A percentile compares a stretch with the other conserved stretches of the same genome.
phyloP scores from a whole-genome alignment of 306 rosid species.

The Quercus wislizeni region DNA sequence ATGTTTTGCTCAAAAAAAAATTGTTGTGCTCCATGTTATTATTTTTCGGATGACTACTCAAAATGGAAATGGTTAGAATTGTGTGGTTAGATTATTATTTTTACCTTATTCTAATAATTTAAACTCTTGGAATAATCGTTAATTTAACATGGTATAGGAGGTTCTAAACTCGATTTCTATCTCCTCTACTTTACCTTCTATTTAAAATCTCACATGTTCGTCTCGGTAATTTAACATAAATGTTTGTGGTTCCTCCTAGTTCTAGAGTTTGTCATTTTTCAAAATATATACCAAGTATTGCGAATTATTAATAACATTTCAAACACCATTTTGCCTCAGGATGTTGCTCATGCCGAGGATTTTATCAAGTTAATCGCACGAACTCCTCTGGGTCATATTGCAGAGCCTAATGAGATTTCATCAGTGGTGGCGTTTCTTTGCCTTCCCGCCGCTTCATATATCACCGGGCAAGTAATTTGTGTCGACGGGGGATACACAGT shows the following conservation, averaged over 20 bases:
- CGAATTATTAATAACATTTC: neutral
- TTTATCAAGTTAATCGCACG: neutral
- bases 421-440: slow-evolving; percentile 55
- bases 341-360: no score
- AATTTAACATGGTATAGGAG: no score
- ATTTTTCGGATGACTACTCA: neutral
- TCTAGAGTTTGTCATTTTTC: no score
- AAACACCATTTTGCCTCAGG: neutral
- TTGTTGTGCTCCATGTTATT: neutral
- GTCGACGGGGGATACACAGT: slow-evolving; percentile 59
- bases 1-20: no score
- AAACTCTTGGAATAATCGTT: fast-evolving
- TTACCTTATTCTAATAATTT: no score
- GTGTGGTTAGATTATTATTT: no score
- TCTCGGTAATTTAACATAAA: no score
- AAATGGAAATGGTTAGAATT: neutral
- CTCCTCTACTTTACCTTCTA: no score
- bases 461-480: slow-evolving; percentile 51
- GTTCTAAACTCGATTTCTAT: no score
- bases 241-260: no score
- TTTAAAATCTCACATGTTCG: no score
- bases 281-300: no score
- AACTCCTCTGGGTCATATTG: slow-evolving; percentile 34
- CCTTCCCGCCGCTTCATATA: slow-evolving; percentile 58
- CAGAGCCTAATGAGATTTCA: slow-evolving; percentile 49